A percentile compares a stretch with the other conserved stretches of the same genome.
Evolutionary conservation across 176 grass and related monocot genomes (phyloP).

Genomic region (Elymus sibiricus): DNA sequence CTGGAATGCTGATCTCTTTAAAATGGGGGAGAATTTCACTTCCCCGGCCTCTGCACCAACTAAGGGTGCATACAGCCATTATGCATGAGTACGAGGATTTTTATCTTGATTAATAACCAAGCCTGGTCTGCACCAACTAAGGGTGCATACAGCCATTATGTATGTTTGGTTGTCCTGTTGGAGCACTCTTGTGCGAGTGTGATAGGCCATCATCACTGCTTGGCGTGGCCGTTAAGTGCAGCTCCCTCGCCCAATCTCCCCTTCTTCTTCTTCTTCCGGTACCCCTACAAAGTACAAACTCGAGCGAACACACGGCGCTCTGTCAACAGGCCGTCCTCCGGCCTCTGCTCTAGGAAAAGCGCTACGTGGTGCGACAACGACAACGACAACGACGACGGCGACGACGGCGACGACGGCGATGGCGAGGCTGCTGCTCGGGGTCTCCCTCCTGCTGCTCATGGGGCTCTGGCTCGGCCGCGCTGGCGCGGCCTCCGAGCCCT

Average conservation of each 20-base stretch:
- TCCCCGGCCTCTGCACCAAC: too few relatives aligned
- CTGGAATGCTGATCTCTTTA: too few relatives aligned
- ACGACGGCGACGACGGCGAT: slow-evolving; percentile 39
- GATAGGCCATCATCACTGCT: slow-evolving; percentile 35
- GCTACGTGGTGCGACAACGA: slow-evolving; percentile 25
- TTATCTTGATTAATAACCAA: too few relatives aligned
- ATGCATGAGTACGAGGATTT: too few relatives aligned
- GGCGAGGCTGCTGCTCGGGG: slow-evolving; percentile 32
- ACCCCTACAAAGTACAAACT: background rate
- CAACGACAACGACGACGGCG: background rate
- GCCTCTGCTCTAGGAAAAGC: slow-evolving; percentile 24
- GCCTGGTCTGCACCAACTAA: too few relatives aligned
- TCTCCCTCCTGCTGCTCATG: slow-evolving; percentile 29
- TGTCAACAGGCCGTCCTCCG: slow-evolving; percentile 19
- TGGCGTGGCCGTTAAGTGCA: slow-evolving; percentile 57
- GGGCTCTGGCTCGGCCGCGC: slow-evolving; percentile 37
- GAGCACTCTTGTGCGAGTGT: background rate
- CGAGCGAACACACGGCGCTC: background rate
- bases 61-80: too few relatives aligned
- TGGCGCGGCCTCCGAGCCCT: slow-evolving; percentile 12
- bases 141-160: too few relatives aligned
- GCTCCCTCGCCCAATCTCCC: background rate
- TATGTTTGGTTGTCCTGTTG: slow-evolving; percentile 40
- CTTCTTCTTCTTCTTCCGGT: background rate
- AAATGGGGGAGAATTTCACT: too few relatives aligned